Base-by-base conservation (phyloP, 148 eudicot genomes). In the Amaranthus cruentus region DNA sequence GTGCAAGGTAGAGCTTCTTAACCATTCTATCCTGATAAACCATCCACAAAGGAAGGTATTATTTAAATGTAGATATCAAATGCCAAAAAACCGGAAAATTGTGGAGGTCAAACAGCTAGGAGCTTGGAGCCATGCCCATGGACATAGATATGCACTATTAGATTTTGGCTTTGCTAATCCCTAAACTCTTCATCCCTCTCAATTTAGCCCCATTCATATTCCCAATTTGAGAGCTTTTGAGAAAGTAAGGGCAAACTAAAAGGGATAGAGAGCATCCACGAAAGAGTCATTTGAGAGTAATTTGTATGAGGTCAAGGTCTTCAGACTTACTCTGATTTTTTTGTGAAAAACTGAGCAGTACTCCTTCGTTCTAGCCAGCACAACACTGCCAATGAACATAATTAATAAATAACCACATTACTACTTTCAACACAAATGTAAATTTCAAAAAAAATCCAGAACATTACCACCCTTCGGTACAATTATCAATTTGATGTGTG, bases 401-500 rank as follows among this genome's bases (percentile, higher is more conserved):
- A 42, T 59, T 13, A 60, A 64, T 43, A 74, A 38, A 70, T 52
- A 74, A 13, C 44, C 1, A 52, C 6, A 4, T 5, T 12, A 70
- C n/a, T 38, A 21, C 63, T n/a, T 46, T 58, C 42, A 55, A 47
- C 49, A 62, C 47, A 66, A 72, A 68, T 48, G 4, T 0, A 56
- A 64, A 6, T 72, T 62, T 64, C 28, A 58, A 62, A 55, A 59
- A 52, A 68, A 55, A 43, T 72, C 60, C 59, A 77, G 42, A 47
- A 61, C 66, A 62, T 62, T 89, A 95, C 99, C 99, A 95, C 78
- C 99, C 99, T 79, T 95, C 99, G 6, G 97, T 85, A 77, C 99
- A 95, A 78, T 95, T 95, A 79, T 95, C 99, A 80, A 95, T 95
- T 85, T 95, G 99, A 88, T 95, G 99, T 66, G 99, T 95, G 49